Percentiles rank a stretch among this genome's conserved stretches.
These are phyloP conservation scores for Ascosphaera aggregata DNA, from an alignment of 2,329 filamentous ascomycete genomes.

Conservation along the genomic window DNA sequence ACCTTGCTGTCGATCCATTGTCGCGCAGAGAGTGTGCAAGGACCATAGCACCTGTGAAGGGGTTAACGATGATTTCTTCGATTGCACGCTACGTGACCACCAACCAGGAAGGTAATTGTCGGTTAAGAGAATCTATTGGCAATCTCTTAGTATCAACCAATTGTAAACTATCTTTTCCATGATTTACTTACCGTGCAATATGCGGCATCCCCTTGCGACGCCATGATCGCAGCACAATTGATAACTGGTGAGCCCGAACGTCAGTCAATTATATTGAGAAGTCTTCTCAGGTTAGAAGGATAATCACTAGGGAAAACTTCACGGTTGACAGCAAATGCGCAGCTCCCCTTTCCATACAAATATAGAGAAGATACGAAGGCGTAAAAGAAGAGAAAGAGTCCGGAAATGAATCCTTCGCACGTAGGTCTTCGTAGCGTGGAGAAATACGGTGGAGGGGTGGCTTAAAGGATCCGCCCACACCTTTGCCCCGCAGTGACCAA, in stretches of 20 bases:
- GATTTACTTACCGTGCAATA: conserved; percentile 37
- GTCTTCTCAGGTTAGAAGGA: too few species aligned
- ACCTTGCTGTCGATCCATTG: conserved; percentile 62
- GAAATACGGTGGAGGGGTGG: not conserved
- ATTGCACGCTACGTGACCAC: conserved; percentile 6
- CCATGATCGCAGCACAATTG: conserved; percentile 13
- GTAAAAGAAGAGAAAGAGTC: not conserved
- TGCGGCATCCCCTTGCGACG: conserved; percentile 28
- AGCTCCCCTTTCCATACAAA: too few species aligned
- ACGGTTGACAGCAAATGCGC: too few species aligned
- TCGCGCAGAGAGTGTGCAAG: conserved; percentile 88
- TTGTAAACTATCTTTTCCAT: not conserved
- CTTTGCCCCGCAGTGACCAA: not conserved
- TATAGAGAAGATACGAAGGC: not conserved
- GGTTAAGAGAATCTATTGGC: conserved; percentile 57
- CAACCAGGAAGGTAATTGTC: conserved; percentile 83
- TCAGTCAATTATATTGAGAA: conserved; percentile 1
- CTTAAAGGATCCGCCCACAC: not conserved
- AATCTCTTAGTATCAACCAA: not conserved
- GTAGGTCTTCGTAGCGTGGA: not conserved
- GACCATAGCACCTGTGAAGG: conserved; percentile 53
- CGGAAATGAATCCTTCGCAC: not conserved
- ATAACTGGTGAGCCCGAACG: not conserved
- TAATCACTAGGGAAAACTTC: too few species aligned
- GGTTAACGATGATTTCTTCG: not conserved